These are phyloP conservation scores for Diutina scorzettiae DNA, from an alignment of 1,139 yeast genomes.

Conservation along the genomic window DNA sequence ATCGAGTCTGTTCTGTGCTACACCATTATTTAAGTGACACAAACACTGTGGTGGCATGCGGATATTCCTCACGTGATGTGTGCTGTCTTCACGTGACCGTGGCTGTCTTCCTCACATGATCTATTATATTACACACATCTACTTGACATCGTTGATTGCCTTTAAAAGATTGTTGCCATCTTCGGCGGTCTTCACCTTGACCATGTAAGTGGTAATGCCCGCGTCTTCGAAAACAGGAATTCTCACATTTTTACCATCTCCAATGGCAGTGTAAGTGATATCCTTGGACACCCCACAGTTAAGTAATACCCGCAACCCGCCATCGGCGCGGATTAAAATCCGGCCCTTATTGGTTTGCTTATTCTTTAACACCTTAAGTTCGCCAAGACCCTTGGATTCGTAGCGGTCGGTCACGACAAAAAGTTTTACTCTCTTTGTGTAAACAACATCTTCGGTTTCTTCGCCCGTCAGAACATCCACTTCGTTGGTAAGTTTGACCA, in stretches of 20 bases:
- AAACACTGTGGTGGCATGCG: too few species aligned
- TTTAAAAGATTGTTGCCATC: conserved; percentile 58
- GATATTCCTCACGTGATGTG: too few species aligned
- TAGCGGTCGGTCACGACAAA: conserved; percentile 47
- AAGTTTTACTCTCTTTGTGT: conserved; percentile 61
- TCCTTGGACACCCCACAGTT: conserved; percentile 46
- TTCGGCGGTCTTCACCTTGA: conserved; percentile 53
- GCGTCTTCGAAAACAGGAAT: conserved; percentile 41
- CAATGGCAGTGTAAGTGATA: conserved; percentile 43
- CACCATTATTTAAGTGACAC: too few species aligned
- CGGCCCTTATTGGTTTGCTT: conserved; percentile 51
- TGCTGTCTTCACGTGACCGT: too few species aligned
- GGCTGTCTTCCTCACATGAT: too few species aligned
- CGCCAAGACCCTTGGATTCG: conserved; percentile 67
- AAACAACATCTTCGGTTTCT: conserved; percentile 60
- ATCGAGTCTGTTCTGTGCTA: too few species aligned
- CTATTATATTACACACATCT: too few species aligned
- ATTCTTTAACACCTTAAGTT: conserved; percentile 57
- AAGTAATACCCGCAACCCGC: conserved; percentile 69
- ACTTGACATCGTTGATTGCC: conserved; percentile 34
- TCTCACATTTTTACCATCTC: conserved; percentile 47
- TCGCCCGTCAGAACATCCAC: conserved; percentile 51
- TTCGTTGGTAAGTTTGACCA: not conserved
- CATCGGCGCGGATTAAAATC: conserved; percentile 76
- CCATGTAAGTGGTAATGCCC: conserved; percentile 43